phyloP scores from a whole-genome alignment of 768 basidiomycete species.

The Kwoniella mangroviensis region DNA sequence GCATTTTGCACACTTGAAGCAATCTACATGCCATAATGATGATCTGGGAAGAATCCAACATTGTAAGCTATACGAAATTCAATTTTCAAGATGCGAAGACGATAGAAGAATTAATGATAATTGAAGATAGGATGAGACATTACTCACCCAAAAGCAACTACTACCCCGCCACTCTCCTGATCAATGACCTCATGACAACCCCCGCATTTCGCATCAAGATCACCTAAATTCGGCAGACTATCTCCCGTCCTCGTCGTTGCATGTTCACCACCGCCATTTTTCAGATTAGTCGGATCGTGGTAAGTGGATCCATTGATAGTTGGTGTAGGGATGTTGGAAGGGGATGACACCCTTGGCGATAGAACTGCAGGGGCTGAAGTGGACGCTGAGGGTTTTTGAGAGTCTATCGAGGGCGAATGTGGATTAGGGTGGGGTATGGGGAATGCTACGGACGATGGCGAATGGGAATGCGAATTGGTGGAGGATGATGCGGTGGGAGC shows the following conservation, averaged over 20 bases:
- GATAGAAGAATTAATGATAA: no score
- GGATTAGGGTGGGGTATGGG: conserved; percentile 29
- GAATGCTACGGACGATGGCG: conserved; percentile 39
- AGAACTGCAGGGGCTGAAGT: conserved; percentile 23
- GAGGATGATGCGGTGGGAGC: conserved; percentile 16
- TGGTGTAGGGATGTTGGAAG: conserved; percentile 12
- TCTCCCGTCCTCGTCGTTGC: conserved; percentile 18
- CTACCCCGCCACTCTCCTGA: conserved; percentile 62
- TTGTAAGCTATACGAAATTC: neutral
- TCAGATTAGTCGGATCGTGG: neutral
- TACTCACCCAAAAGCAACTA: conserved; percentile 93
- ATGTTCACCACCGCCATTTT: conserved; percentile 4
- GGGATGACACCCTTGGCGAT: conserved; percentile 15
- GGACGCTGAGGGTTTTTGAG: conserved; percentile 10
- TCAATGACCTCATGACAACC: conserved; percentile 56
- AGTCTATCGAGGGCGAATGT: neutral
- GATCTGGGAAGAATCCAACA: conserved; percentile 63
- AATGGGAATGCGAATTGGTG: conserved; percentile 29
- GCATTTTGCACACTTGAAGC: conserved; percentile 96
- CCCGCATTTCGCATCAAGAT: conserved; percentile 53
- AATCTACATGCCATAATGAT: conserved; percentile 76
- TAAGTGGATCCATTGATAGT: neutral
- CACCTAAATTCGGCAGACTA: conserved; percentile 39
- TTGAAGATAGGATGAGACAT: no score
- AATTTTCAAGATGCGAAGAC: neutral